Conservation (phyloP, 306 rosid genomes). For the Dicorynia guianensis region DNA sequence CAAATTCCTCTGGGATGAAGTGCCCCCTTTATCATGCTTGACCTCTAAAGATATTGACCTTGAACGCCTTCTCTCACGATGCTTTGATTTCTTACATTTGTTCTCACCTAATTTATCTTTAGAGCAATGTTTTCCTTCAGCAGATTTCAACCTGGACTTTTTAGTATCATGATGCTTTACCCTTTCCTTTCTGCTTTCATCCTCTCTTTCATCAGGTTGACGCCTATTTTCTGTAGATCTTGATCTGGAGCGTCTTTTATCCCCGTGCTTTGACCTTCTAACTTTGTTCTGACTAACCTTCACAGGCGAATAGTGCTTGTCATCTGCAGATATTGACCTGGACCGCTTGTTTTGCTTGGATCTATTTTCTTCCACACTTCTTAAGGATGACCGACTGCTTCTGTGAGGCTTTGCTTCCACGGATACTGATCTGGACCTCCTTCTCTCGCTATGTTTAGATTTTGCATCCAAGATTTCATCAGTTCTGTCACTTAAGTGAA, state of each 20-base stretch:
- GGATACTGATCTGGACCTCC: constrained; percentile 76
- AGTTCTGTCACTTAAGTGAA: constrained; percentile 49
- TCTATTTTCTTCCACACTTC: constrained; percentile 66
- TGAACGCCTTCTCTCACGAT: constrained; percentile 77
- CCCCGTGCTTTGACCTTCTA: constrained; percentile 57
- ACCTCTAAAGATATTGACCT: constrained; percentile 72
- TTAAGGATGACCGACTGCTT: constrained; percentile 65
- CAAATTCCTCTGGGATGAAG: constrained; percentile 51
- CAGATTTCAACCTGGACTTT: constrained; percentile 66
- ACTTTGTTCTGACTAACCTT: constrained; percentile 53
- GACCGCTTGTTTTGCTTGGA: constrained; percentile 70
- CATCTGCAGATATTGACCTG: constrained; percentile 82
- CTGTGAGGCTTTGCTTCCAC: constrained; percentile 63
- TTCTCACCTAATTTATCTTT: constrained; percentile 61
- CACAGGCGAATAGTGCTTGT: constrained; percentile 52
- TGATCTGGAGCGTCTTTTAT: constrained; percentile 81
- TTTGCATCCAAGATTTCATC: constrained; percentile 60
- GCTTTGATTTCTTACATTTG: constrained; percentile 72
- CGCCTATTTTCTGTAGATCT: constrained; percentile 68
- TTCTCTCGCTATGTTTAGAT: constrained; percentile 66
- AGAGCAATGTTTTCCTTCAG: constrained; percentile 57
- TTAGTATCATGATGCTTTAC: constrained; percentile 59
- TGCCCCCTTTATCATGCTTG: constrained; percentile 51
- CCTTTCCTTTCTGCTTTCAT: constrained; percentile 54
- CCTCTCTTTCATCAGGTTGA: constrained; percentile 53